Conservation (phyloP, 106 monocot species). For the Dendrobium nobile region DNA sequence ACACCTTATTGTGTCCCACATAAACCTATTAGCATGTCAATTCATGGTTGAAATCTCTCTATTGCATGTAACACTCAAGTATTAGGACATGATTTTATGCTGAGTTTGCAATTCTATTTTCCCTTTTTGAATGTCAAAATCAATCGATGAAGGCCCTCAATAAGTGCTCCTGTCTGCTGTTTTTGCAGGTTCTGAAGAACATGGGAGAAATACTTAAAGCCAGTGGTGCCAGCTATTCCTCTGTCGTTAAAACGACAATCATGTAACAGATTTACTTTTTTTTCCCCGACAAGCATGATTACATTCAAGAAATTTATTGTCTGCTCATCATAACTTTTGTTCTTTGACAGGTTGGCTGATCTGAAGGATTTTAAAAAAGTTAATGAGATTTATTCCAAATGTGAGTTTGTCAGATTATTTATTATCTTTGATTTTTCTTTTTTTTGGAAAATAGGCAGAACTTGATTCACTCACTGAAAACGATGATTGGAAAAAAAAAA, state of each 20-base stretch:
- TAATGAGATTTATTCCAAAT: conserved; percentile 72
- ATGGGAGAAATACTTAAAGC: conserved; percentile 93
- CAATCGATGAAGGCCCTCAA: no score
- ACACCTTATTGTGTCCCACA: no score
- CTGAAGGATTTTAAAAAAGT: conserved; percentile 71
- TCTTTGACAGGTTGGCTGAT: conserved; percentile 52
- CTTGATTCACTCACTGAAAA: no score
- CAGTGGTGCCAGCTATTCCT: conserved; percentile 72
- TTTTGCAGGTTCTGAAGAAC: conserved; percentile 73
- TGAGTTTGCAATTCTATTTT: background rate
- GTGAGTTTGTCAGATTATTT: conserved; percentile 23
- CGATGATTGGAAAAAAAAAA: no score
- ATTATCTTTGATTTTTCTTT: background rate
- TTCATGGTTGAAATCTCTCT: no score
- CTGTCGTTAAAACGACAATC: conserved; percentile 96
- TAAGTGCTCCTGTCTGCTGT: background rate
- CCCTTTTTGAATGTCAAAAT: background rate
- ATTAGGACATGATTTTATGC: no score
- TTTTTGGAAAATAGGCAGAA: no score
- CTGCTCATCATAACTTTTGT: background rate
- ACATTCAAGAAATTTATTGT: background rate
- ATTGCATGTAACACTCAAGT: no score
- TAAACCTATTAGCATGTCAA: no score
- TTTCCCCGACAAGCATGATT: background rate
- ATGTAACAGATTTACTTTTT: conserved; percentile 35